These are phyloP conservation scores for Sutorius eximius DNA, from an alignment of 1,284 basidiomycete species.

Conservation along the genomic window DNA sequence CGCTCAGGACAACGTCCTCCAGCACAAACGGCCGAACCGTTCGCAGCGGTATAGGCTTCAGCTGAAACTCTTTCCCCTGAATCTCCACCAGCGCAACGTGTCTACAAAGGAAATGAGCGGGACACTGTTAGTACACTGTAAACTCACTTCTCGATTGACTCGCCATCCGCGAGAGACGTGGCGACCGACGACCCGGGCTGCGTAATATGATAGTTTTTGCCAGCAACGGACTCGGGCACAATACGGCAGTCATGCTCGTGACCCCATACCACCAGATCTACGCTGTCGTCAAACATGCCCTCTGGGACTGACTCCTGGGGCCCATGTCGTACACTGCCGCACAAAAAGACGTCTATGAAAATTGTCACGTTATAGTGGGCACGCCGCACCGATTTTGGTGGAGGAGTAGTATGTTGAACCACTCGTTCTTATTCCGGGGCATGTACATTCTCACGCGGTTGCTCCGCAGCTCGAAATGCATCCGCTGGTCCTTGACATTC, in stretches of 20 bases:
- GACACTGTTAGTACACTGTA: neutral
- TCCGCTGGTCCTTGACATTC: conserved; percentile 93
- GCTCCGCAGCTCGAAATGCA: conserved; percentile 93
- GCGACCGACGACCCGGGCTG: conserved; percentile 97
- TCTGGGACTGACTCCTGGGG: conserved; percentile 94
- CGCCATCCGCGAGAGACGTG: conserved; percentile 89
- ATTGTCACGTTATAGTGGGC: neutral
- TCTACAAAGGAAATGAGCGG: conserved; percentile 41
- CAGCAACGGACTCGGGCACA: conserved; percentile 85
- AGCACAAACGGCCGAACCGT: conserved; percentile 96
- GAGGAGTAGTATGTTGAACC: conserved; percentile 93
- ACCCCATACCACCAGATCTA: conserved; percentile 95
- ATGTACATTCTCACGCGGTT: conserved; percentile 96
- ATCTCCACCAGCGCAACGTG: conserved; percentile 87
- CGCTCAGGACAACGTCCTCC: conserved; percentile 75
- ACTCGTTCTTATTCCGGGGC: conserved; percentile 85
- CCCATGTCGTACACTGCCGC: conserved; percentile 82
- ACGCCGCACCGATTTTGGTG: conserved; percentile 92
- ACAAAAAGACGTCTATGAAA: conserved; percentile 12
- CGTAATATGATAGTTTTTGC: conserved; percentile 88
- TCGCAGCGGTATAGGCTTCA: conserved; percentile 84
- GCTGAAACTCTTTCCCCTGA: conserved; percentile 82
- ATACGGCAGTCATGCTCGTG: conserved; percentile 99
- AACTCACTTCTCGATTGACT: conserved; percentile 82
- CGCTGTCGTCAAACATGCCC: conserved; percentile 94